Evolutionary conservation across 306 rosid genomes (phyloP).

Genomic region (Cucurbita moschata): DNA sequence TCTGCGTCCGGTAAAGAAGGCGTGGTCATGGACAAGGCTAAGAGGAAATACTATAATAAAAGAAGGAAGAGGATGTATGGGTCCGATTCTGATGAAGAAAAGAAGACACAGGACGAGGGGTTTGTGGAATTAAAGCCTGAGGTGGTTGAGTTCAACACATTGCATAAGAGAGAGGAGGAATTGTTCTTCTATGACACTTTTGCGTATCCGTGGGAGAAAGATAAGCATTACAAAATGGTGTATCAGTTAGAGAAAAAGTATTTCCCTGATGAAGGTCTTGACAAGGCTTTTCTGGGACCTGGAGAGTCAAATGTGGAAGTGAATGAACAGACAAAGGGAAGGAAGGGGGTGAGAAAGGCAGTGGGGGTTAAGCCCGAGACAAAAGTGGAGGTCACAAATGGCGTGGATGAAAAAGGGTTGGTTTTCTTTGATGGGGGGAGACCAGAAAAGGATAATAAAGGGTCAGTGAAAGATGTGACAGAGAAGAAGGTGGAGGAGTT

Average conservation of each 20-base stretch:
- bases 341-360: slow-evolving; percentile 17
- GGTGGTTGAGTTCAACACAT: slow-evolving; percentile 55
- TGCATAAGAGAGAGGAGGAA: slow-evolving; percentile 76
- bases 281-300: slow-evolving; percentile 76
- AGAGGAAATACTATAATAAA: slow-evolving; percentile 65
- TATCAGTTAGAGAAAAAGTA: slow-evolving; percentile 84
- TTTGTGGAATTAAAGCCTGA: slow-evolving; percentile 73
- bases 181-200: slow-evolving; percentile 60
- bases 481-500: slow-evolving; percentile 84
- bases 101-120: slow-evolving; percentile 19
- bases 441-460: slow-evolving; percentile 5
- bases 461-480: slow-evolving; percentile 14
- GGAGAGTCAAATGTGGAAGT: slow-evolving; percentile 29
- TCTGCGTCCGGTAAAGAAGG: slow-evolving; percentile 10
- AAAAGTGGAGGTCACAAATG: slow-evolving; percentile 11
- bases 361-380: slow-evolving; percentile 12
- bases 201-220: slow-evolving; percentile 85
- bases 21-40: slow-evolving; percentile 51
- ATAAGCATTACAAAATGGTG: slow-evolving; percentile 84
- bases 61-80: slow-evolving; percentile 79
- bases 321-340: slow-evolving; percentile 11
- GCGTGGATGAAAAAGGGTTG: slow-evolving; percentile 25
- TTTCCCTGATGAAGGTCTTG: slow-evolving; percentile 67
- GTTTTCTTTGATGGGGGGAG: slow-evolving; percentile 51
- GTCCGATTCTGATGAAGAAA: slow-evolving; percentile 57